Conservation (phyloP, 2,329 filamentous ascomycete species). For the Hypocrella siamensis region DNA sequence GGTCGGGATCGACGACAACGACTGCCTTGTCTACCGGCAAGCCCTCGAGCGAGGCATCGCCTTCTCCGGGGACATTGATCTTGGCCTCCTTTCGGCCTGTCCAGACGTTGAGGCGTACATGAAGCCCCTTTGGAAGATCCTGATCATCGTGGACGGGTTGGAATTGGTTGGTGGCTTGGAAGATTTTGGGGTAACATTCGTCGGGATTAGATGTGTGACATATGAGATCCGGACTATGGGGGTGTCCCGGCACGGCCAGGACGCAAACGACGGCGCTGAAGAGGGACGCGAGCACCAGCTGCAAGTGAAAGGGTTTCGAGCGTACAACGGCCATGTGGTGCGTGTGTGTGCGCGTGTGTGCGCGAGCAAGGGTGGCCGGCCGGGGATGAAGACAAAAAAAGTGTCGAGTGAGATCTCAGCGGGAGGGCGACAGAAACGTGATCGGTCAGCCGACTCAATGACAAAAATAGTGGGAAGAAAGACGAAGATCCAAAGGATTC, state of each 20-base stretch:
- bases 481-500: too few relatives aligned
- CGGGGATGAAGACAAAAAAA: neutral
- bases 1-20: constrained; percentile 36
- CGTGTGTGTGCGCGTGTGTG: neutral
- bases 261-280: constrained; percentile 13
- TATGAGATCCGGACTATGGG: constrained; percentile 35
- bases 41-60: constrained; percentile 29
- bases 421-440: neutral
- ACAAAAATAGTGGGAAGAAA: too few relatives aligned
- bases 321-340: neutral
- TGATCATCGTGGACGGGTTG: constrained; percentile 48
- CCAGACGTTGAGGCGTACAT: constrained; percentile 48
- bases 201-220: constrained; percentile 43
- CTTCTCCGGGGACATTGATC: constrained; percentile 42
- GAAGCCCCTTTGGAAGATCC: constrained; percentile 47
- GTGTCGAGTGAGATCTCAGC: neutral
- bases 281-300: constrained; percentile 8
- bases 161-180: constrained; percentile 49
- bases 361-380: neutral
- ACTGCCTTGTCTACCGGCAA: constrained; percentile 35
- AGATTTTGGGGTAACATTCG: constrained; percentile 52
- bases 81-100: constrained; percentile 51
- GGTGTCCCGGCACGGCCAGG: constrained; percentile 9
- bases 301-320: constrained; percentile 2
- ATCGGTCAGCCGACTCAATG: too few relatives aligned